Evolutionary conservation across 257 asterid species (phyloP), one percentile per base, ranked within the genome.

Genomic region (Salvia rosmarinus): DNA sequence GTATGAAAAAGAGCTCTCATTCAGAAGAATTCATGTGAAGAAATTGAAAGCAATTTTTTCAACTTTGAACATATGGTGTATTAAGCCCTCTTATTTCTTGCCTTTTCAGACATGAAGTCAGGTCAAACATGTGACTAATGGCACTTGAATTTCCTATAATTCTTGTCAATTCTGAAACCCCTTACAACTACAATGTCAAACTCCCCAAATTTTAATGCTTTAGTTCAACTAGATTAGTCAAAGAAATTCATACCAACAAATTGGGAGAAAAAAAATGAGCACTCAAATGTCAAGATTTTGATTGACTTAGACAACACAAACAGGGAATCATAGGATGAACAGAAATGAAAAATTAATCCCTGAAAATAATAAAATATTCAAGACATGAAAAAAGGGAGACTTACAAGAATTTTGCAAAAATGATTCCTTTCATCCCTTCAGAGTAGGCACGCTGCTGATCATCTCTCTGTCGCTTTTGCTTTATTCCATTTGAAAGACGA

Each of bases 21-120:
- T 75, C 75, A 78, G 72, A 74, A 78, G 79, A 81, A 55, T 81
- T 89, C 95, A 86, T 84, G 95, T 89, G 98, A 89, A 63, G 59
- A 73, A 61, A 69, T 37, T 52, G 55, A 82, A 75, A 75, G 78
- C 70, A 40, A 63, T 25, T 40, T 71, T 59, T 74, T 8, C 61
- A 83, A 72, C 70, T 58, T 67, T 72, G 79, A 59, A 42, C 62
- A 56, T 25, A 25, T 78, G 70, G 80, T 72, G 79, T 68, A 75
- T 10, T 56, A 71, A 60, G 80, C 58, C 23, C 64, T 58, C 52
- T 49, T 61, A 4, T 64, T 58, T 23, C 54, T 49, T 67, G 60
- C 51, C 76, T 62, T 64, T 78, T 69, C 77, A 71, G 75, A 77
- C 77, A 71, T 23, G 81, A 73, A 73, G 71, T 81, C 88, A 79